Base-by-base conservation (phyloP, 192 early-diverging fungal species). In the Thamnidium elegans region DNA sequence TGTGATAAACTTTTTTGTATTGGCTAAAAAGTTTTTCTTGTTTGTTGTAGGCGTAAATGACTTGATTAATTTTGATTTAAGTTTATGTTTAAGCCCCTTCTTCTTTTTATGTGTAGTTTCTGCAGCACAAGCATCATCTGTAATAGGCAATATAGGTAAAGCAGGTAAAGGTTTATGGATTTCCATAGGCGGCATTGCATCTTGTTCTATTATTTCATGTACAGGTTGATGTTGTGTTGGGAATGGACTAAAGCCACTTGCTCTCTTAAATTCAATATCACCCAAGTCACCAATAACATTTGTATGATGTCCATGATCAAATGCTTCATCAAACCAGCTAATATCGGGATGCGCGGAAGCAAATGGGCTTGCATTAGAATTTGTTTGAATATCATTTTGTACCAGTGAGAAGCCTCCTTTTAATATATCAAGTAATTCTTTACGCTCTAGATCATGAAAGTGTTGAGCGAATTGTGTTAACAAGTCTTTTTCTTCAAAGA, bases 241-340 rank as follows among this genome's bases (percentile, higher is more conserved):
- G 9, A 39, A 39, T 39, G 34, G 17, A 17, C 55, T 39, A 34
- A 56, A 19, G 31, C 31, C 32, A 39, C 8, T 34, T 39, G 55
- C 9, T 56, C 55, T 56, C 32, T 39, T 39, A 39, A 9, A 39
- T 39, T 39, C 36, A 39, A 39, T 39, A 10, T 39, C 36, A 39
- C 9, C 36, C 5, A 39, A 39, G 4, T 39, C 36, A 39, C 5
- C 9, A 39, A 39, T 39, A 0, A 10, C 36, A 10, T 39, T 39
- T 39, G 36, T 39, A 39, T 39, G 36, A 39, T 39, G 36, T 0
- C 55, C 55, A 1, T 56, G n/a, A 19, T 56, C 34, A 30, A 30
- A 34, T 17, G 34, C 34, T 59, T 59, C 58, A n/a, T 59, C 43
- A 23, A n/a, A 14, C 36, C 58, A 59, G 43, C 32, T 42, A 59